Percentiles rank a stretch among this genome's conserved stretches.
phyloP scores from a whole-genome alignment of 2,329 filamentous ascomycete genomes.

The Sporothrix brasiliensis region DNA sequence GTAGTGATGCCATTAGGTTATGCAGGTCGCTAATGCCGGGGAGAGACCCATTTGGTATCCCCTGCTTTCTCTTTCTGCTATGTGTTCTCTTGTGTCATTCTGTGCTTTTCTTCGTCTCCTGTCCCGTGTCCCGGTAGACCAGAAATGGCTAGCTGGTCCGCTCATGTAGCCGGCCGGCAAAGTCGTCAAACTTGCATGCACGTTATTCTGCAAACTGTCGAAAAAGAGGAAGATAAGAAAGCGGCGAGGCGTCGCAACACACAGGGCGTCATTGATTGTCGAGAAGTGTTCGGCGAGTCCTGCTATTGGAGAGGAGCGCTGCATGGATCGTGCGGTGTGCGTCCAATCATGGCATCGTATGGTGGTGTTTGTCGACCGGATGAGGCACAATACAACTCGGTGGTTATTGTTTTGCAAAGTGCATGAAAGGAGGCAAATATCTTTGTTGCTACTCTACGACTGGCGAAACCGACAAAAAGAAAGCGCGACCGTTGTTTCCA shows the following conservation, averaged over 20 bases:
- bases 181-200: background rate
- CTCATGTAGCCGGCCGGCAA: constrained; percentile 14
- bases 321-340: constrained; percentile 1
- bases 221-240: background rate
- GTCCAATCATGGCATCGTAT: constrained; percentile 9
- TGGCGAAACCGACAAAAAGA: background rate
- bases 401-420: background rate
- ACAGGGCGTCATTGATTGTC: background rate
- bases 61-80: background rate
- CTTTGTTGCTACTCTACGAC: background rate
- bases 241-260: background rate
- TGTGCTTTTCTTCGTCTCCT: background rate
- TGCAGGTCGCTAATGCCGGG: constrained; percentile 3
- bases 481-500: background rate
- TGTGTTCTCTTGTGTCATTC: background rate
- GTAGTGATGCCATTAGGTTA: constrained; percentile 12
- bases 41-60: background rate
- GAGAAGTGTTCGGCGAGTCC: background rate
- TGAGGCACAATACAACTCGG: background rate
- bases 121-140: background rate
- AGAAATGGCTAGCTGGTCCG: constrained; percentile 8
- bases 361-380: background rate
- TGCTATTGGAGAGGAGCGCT: constrained; percentile 10
- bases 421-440: background rate
- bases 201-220: background rate